Conservation (phyloP, 129 eudicot species). For the Ambrosia artemisiifolia region DNA sequence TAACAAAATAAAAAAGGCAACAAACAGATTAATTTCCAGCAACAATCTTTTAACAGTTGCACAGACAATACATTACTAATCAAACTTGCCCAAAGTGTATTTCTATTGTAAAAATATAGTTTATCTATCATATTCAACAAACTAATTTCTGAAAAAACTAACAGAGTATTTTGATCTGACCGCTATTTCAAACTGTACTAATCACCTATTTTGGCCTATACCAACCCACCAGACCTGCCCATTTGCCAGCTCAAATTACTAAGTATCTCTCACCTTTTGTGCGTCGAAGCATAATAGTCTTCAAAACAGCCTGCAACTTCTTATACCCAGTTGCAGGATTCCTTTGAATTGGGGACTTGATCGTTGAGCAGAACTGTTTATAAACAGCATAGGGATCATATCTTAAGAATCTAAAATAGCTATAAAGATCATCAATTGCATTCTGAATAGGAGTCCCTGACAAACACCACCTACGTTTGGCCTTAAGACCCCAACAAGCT, state of each 20-base stretch:
- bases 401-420: conserved; percentile 90
- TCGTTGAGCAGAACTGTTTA: conserved; percentile 51
- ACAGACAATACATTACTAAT: background rate
- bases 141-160: background rate
- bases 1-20: conserved; percentile 18
- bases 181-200: background rate
- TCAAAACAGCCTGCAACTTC: conserved; percentile 92
- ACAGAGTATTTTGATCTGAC: background rate
- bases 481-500: conserved; percentile 99
- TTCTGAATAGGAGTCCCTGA: conserved; percentile 99
- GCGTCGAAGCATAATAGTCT: conserved; percentile 94
- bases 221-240: conserved; percentile 5
- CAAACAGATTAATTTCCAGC: conserved; percentile 20
- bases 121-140: background rate
- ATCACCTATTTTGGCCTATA: background rate
- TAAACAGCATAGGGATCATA: conserved; percentile 81
- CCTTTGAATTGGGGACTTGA: conserved; percentile 67
- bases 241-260: background rate
- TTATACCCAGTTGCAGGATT: conserved; percentile 63
- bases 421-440: conserved; percentile 93
- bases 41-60: background rate
- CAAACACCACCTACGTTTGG: conserved; percentile 99
- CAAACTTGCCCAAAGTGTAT: background rate
- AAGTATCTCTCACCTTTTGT: conserved; percentile 67
- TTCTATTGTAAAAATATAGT: background rate